A percentile compares a stretch with the other conserved stretches of the same genome.
Conservation (phyloP, 2,329 filamentous ascomycete species). For the Penicillium sp. region DNA sequence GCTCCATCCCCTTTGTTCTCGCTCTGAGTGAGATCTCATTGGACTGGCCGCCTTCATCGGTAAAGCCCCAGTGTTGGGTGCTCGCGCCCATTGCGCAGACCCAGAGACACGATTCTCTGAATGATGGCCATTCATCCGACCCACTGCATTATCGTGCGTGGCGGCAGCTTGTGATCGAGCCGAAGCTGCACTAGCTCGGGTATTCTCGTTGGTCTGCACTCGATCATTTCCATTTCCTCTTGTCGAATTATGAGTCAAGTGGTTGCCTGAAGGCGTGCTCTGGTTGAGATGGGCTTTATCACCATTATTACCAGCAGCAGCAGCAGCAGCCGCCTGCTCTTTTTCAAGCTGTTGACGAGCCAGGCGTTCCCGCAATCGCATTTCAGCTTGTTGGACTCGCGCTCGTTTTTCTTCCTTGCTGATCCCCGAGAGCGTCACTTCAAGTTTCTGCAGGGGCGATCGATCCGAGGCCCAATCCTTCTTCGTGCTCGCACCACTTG, state of each 20-base stretch:
- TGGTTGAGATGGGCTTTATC: conserved; percentile 2
- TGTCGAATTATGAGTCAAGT: background rate
- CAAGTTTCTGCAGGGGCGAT: conserved; percentile 88
- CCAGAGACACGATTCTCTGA: conserved; percentile 13
- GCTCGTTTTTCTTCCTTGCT: conserved; percentile 94
- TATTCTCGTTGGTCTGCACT: background rate
- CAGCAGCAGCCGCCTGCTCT: conserved; percentile 13
- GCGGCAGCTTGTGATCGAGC: conserved; percentile 9
- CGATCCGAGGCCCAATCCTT: conserved; percentile 66
- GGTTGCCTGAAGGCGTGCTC: conserved; percentile 7
- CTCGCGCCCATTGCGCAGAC: conserved; percentile 18
- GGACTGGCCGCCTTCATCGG: conserved; percentile 18
- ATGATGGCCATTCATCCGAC: conserved; percentile 18
- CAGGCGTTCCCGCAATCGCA: conserved; percentile 56
- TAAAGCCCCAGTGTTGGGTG: conserved; percentile 7
- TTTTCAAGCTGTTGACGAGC: conserved; percentile 25
- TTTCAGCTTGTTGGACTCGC: conserved; percentile 74
- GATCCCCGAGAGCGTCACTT: conserved; percentile 83
- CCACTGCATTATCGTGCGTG: conserved; percentile 13
- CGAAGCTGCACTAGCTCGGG: conserved; percentile 5
- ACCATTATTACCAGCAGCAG: background rate
- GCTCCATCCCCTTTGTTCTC: conserved; percentile 9
- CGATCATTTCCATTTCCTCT: conserved; percentile 4
- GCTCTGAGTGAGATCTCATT: conserved; percentile 24
- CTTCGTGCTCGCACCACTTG: conserved; percentile 21